A percentile compares a stretch with the other conserved stretches of the same genome.
phyloP scores from a whole-genome alignment of 1,139 yeast species.

The Kodamaea anthophila region DNA sequence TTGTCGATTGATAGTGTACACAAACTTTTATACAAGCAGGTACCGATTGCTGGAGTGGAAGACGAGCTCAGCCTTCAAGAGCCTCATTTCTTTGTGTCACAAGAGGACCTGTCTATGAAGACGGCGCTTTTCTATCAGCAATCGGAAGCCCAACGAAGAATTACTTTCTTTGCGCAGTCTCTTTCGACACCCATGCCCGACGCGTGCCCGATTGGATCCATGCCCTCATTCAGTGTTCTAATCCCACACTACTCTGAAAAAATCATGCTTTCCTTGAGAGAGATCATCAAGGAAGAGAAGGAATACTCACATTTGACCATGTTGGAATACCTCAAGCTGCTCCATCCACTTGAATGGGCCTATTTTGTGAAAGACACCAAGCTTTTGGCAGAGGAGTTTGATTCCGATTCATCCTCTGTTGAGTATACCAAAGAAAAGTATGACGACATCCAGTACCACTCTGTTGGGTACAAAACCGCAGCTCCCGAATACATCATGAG shows the following conservation, averaged over 20 bases:
- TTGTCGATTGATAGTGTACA: constrained; percentile 46
- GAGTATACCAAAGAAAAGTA: constrained; percentile 15
- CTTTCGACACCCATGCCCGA: constrained; percentile 50
- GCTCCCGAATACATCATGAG: constrained; percentile 48
- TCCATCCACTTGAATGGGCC: constrained; percentile 47
- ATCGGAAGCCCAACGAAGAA: constrained; percentile 45
- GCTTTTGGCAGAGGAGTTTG: constrained; percentile 41
- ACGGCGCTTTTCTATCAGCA: constrained; percentile 29
- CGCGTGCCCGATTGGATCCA: constrained; percentile 31
- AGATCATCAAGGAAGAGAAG: constrained; percentile 43
- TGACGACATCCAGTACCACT: constrained; percentile 40
- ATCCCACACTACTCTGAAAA: constrained; percentile 50
- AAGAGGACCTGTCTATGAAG: constrained; percentile 40
- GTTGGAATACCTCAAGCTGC: constrained; percentile 45
- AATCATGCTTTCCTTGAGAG: constrained; percentile 41
- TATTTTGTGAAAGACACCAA: constrained; percentile 48
- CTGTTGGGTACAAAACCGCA: constrained; percentile 49
- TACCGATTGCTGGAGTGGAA: constrained; percentile 20
- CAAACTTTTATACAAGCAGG: constrained; percentile 38
- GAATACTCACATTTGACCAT: constrained; percentile 44
- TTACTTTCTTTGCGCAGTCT: constrained; percentile 51
- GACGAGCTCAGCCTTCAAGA: constrained; percentile 29
- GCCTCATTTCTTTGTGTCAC: constrained; percentile 45
- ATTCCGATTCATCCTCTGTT: constrained; percentile 23
- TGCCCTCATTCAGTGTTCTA: constrained; percentile 48